Base-by-base conservation (phyloP, 805 yeast genomes). In the Metschnikowia bowlesiae region DNA sequence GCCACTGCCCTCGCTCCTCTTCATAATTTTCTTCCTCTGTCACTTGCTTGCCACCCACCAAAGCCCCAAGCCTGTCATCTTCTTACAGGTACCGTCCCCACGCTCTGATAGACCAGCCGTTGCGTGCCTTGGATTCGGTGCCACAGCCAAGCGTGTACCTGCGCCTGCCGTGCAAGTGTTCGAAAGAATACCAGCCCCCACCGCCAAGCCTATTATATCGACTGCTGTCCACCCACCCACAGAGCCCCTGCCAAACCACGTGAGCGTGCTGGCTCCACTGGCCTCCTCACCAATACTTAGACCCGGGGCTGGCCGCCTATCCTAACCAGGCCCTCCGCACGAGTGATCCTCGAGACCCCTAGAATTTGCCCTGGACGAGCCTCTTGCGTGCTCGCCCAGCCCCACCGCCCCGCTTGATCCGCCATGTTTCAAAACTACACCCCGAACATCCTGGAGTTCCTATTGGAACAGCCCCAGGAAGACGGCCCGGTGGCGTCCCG, bases 381-480 rank as follows among this genome's bases (percentile, higher is more conserved):
- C 22, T 22, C 22, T n/a, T n/a, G n/a, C n/a, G n/a, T n/a, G n/a
- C n/a, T n/a, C n/a, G n/a, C n/a, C n/a, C n/a, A n/a, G 28, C 8
- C 10, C 22, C 16, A 11, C 16, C 8, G 18, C 36, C 8, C 10
- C 13, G 29, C 7, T 11, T 14, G 36, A 18, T 14, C 18, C 14
- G 10, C 14, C 22, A 42, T 42, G 45, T 42, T 42, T 42, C 45
- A 38, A 6, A 42, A 42, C 11, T 42, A 42, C 31, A 42, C 45
- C n/a, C 30, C 45, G 2, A 44, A 34, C 39, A 36, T 34, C 32
- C 39, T 44, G 46, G 46, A 44, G n/a, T 44, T 44, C n/a, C 22
- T 44, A 33, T 44, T 44, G 46, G 46, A 44, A 33, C 46, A 44
- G 39, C 46, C 37, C n/a, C 32, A 28, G 28, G 39, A 44, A 8